Conservation (phyloP, 305 asterid species). For the Fraxinus paxiana region DNA sequence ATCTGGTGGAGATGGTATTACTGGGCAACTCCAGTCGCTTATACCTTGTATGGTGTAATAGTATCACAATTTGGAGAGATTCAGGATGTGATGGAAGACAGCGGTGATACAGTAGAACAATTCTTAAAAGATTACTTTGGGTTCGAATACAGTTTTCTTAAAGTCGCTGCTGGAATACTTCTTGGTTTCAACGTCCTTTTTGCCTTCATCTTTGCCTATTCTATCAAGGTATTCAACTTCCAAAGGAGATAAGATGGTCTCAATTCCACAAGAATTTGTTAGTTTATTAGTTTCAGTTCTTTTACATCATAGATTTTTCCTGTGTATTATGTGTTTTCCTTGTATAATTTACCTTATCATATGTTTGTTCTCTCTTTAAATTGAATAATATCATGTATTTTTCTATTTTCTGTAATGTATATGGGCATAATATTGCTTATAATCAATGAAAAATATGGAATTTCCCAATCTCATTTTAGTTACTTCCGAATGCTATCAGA, state of each 20-base stretch:
- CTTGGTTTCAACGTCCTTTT: conserved; percentile 22
- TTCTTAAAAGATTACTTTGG: conserved; percentile 33
- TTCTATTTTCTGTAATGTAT: neutral
- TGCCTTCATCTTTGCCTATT: conserved; percentile 35
- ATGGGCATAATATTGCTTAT: neutral
- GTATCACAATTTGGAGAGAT: conserved; percentile 41
- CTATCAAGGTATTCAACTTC: conserved; percentile 36
- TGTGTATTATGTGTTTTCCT: neutral
- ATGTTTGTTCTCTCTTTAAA: neutral
- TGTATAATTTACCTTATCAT: neutral
- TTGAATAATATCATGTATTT: neutral
- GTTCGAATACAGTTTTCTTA: conserved; percentile 31
- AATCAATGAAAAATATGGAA: neutral
- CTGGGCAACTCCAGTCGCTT: conserved; percentile 38
- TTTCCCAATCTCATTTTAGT: neutral
- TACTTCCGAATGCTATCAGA: neutral
- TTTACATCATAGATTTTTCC: neutral
- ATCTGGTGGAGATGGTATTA: conserved; percentile 57
- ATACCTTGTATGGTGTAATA: conserved; percentile 41
- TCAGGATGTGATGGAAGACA: neutral
- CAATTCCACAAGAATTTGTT: neutral
- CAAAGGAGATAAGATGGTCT: conserved; percentile 27
- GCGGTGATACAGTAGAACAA: conserved; percentile 18
- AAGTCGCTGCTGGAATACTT: conserved; percentile 27
- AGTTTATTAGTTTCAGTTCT: neutral